A percentile compares a stretch with the other conserved stretches of the same genome.
Evolutionary conservation across 1,139 yeast genomes (phyloP).

Genomic region (Diutina rugosa): DNA sequence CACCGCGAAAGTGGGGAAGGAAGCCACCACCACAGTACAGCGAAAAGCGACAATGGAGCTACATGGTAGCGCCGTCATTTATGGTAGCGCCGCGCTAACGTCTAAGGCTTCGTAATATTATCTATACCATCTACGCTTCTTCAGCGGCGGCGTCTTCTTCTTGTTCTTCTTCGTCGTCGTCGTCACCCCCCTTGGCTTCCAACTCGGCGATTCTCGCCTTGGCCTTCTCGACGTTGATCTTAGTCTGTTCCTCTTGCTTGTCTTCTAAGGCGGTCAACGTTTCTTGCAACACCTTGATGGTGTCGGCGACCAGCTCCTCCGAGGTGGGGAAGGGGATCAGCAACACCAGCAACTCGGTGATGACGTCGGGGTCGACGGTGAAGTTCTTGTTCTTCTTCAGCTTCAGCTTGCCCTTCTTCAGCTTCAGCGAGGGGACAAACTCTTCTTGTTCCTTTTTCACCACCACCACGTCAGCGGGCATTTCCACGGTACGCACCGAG

Average conservation of each 20-base stretch:
- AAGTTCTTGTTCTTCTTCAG: conserved; percentile 32
- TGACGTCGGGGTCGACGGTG: conserved; percentile 69
- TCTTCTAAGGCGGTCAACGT: conserved; percentile 60
- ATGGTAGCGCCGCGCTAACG: background rate
- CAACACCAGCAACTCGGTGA: conserved; percentile 67
- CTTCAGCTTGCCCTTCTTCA: conserved; percentile 33
- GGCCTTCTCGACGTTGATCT: conserved; percentile 61
- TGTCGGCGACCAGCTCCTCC: conserved; percentile 56
- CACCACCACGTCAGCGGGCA: conserved; percentile 55
- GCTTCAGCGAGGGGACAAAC: conserved; percentile 40
- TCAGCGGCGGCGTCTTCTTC: background rate
- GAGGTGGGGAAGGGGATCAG: conserved; percentile 72
- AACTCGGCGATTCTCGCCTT: conserved; percentile 64
- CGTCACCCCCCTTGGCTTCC: conserved; percentile 24
- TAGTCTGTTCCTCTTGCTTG: conserved; percentile 75
- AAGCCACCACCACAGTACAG: background rate
- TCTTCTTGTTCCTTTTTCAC: conserved; percentile 52
- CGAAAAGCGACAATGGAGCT: background rate
- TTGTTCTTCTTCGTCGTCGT: conserved; percentile 14
- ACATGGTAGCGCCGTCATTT: background rate
- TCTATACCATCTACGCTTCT: background rate
- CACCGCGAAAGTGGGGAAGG: background rate
- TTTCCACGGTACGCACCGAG: conserved; percentile 35
- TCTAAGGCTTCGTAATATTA: background rate
- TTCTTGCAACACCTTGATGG: conserved; percentile 57